These are phyloP conservation scores for Mesembryanthemum crystallinum DNA, from an alignment of 148 eudicot genomes.

Conservation along the genomic window DNA sequence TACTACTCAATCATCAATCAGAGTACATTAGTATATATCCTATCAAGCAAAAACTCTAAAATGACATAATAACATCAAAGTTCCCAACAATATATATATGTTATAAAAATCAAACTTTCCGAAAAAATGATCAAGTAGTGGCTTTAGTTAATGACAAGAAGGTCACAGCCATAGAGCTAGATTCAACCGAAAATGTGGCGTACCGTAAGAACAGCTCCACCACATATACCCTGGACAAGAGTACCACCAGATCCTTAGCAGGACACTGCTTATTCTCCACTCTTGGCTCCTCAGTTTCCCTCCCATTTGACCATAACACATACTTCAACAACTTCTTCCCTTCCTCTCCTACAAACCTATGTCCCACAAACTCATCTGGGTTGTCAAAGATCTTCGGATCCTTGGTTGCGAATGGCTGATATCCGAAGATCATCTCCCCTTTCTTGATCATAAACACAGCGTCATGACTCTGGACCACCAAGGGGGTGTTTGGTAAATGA, in stretches of 20 bases:
- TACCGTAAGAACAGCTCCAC: conserved; percentile 57
- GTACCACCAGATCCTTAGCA: conserved; percentile 51
- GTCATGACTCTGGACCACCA: conserved; percentile 46
- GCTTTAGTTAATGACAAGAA: conserved; percentile 5
- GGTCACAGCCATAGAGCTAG: conserved; percentile 26
- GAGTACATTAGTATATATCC: no score
- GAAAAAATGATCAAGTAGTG: no score
- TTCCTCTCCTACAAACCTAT: conserved; percentile 54
- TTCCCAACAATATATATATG: no score
- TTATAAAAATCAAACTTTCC: no score
- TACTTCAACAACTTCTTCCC: conserved; percentile 50
- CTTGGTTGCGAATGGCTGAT: conserved; percentile 51
- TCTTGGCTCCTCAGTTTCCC: conserved; percentile 49
- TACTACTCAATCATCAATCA: no score
- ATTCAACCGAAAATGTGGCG: conserved; percentile 41
- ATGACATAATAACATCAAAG: no score
- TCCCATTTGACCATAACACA: conserved; percentile 61
- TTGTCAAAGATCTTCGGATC: conserved; percentile 46
- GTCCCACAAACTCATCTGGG: conserved; percentile 44
- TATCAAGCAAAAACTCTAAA: no score
- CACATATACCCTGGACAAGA: conserved; percentile 44
- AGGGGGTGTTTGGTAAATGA: no score
- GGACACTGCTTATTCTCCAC: conserved; percentile 61
- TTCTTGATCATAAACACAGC: conserved; percentile 41
- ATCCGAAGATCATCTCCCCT: conserved; percentile 60